Evolutionary conservation across 2,329 filamentous ascomycete genomes (phyloP).

Genomic region (Trichoderma endophyticum): DNA sequence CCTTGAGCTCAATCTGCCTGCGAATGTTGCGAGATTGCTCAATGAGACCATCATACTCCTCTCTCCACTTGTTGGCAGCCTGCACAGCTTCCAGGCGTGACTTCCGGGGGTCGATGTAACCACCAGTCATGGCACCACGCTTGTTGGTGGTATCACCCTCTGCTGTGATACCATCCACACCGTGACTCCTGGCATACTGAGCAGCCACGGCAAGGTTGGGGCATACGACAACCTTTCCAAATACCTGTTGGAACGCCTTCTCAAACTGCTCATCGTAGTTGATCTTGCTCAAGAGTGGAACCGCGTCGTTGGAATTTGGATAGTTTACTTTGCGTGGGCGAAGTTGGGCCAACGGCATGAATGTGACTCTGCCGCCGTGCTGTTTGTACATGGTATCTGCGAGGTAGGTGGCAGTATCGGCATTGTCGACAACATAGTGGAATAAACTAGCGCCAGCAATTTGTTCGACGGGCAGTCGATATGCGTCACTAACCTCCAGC

Average conservation of each 20-base stretch:
- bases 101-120: conserved; percentile 81
- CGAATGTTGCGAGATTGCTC: conserved; percentile 64
- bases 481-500: conserved; percentile 80
- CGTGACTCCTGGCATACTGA: conserved; percentile 89
- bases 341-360: conserved; percentile 86
- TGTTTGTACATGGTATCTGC: conserved; percentile 76
- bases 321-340: conserved; percentile 69
- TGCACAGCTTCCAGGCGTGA: conserved; percentile 86
- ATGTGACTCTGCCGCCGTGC: conserved; percentile 83
- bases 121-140: conserved; percentile 91
- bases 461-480: conserved; percentile 86
- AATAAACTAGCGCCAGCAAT: conserved; percentile 91
- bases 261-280: conserved; percentile 74
- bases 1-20: conserved; percentile 69
- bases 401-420: conserved; percentile 78
- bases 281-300: conserved; percentile 82
- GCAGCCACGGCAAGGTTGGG: conserved; percentile 82
- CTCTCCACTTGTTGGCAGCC: conserved; percentile 69
- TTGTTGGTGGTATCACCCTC: conserved; percentile 95
- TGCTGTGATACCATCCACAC: conserved; percentile 87
- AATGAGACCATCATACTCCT: conserved; percentile 67
- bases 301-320: conserved; percentile 80
- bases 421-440: conserved; percentile 92
- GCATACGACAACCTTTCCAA: conserved; percentile 92
- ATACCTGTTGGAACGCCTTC: conserved; percentile 88